phyloP scores from a whole-genome alignment of 345 rosid genomes.

The Brassica cretica region DNA sequence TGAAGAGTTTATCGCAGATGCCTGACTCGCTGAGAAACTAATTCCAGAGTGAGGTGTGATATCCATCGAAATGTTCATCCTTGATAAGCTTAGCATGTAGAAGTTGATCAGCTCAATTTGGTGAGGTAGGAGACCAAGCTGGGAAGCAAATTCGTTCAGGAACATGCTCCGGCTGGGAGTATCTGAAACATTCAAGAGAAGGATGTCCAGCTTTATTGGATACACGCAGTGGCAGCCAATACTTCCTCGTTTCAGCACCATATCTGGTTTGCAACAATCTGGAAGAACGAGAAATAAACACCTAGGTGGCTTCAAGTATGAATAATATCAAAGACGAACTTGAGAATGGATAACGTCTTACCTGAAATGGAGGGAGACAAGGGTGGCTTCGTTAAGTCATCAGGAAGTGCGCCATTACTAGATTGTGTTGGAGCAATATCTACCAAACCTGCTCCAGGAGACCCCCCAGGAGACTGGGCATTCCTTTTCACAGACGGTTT shows the following conservation, averaged over 20 bases:
- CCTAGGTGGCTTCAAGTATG: background rate
- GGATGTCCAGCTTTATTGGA: constrained; percentile 96
- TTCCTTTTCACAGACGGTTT: constrained; percentile 46
- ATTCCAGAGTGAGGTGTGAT: constrained; percentile 80
- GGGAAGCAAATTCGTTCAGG: constrained; percentile 67
- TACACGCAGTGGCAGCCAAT: constrained; percentile 86
- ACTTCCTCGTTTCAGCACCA: constrained; percentile 73
- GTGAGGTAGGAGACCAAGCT: constrained; percentile 71
- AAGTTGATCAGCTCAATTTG: constrained; percentile 89
- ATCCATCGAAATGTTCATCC: constrained; percentile 93
- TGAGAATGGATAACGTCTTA: constrained; percentile 39
- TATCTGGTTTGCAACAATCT: constrained; percentile 86
- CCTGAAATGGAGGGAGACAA: constrained; percentile 70
- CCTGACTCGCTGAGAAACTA: constrained; percentile 77
- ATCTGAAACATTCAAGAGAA: constrained; percentile 83
- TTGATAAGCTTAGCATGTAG: constrained; percentile 65
- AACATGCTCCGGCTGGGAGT: constrained; percentile 70
- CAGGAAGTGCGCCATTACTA: constrained; percentile 51
- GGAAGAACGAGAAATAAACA: constrained; percentile 34
- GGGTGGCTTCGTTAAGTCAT: constrained; percentile 76
- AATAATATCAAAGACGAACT: background rate
- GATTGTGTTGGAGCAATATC: constrained; percentile 72
- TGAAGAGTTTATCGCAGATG: constrained; percentile 67
- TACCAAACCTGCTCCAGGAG: constrained; percentile 61
- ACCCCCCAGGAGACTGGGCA: constrained; percentile 22